Percentiles rank a stretch among this genome's conserved stretches.
These are phyloP conservation scores for Pluteus cervinus DNA, from an alignment of 768 basidiomycete genomes.

Conservation along the genomic window DNA sequence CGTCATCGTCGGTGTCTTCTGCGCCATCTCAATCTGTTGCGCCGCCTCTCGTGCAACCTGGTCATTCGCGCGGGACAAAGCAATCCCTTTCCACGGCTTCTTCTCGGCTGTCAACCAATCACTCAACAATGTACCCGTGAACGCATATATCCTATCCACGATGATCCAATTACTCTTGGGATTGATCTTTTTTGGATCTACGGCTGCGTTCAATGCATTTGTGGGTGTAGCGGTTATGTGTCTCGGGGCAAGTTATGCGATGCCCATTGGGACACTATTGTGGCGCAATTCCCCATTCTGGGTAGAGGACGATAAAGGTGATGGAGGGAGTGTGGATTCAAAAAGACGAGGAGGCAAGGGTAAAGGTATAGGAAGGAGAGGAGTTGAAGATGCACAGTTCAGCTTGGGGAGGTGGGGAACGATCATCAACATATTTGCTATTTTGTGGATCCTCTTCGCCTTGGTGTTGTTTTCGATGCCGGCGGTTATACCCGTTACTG, in stretches of 20 bases:
- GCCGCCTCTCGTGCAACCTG: slow-evolving; percentile 66
- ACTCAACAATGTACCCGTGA: slow-evolving; percentile 45
- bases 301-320: too few species aligned
- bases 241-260: slow-evolving; percentile 55
- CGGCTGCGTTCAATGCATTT: slow-evolving; percentile 63
- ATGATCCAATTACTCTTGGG: slow-evolving; percentile 53
- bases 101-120: slow-evolving; percentile 41
- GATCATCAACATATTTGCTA: slow-evolving; percentile 42
- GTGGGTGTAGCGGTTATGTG: slow-evolving; percentile 64
- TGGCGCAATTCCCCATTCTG: too few species aligned
- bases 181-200: slow-evolving; percentile 56
- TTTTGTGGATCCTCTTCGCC: slow-evolving; percentile 57
- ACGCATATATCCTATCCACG: slow-evolving; percentile 56
- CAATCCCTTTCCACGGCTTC: slow-evolving; percentile 45
- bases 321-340: too few species aligned
- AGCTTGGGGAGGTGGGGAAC: slow-evolving; percentile 38
- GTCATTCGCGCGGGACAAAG: slow-evolving; percentile 66
- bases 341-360: too few species aligned
- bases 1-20: slow-evolving; percentile 53
- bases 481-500: slow-evolving; percentile 49
- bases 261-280: slow-evolving; percentile 54
- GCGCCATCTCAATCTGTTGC: slow-evolving; percentile 59
- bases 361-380: slow-evolving; percentile 33
- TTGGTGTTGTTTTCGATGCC: slow-evolving; percentile 69
- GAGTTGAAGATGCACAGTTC: slow-evolving; percentile 46